These are phyloP conservation scores for Oxytropis ochrocephala DNA, from an alignment of 306 rosid species.

Conservation along the genomic window DNA sequence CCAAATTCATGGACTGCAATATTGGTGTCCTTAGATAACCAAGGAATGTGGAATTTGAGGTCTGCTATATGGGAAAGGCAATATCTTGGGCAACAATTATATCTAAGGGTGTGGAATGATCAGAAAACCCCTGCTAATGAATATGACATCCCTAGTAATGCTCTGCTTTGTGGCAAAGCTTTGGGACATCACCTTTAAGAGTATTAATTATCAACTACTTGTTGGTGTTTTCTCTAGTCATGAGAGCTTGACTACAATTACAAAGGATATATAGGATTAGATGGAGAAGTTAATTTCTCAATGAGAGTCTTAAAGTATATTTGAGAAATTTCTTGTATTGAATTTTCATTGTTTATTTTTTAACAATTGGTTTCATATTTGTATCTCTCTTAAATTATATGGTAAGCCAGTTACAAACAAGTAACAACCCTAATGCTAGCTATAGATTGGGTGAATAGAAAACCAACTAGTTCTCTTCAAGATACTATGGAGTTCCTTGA, in stretches of 20 bases:
- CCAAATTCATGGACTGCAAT: conserved; percentile 85
- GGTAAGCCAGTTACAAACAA: neutral
- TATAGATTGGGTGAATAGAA: too few species aligned
- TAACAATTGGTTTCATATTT: neutral
- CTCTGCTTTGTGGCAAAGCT: conserved; percentile 81
- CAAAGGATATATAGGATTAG: neutral
- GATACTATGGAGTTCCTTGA: too few species aligned
- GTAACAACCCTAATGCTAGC: too few species aligned
- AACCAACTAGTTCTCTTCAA: too few species aligned
- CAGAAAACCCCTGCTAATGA: conserved; percentile 65
- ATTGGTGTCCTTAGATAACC: conserved; percentile 87
- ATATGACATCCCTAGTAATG: conserved; percentile 69
- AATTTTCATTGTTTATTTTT: neutral
- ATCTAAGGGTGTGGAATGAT: conserved; percentile 74
- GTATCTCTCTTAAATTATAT: neutral
- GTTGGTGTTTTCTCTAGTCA: conserved; percentile 28
- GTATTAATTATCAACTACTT: neutral
- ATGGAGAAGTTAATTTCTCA: conserved; percentile 19
- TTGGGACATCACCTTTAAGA: conserved; percentile 43
- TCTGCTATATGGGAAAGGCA: conserved; percentile 95
- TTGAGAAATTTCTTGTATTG: conserved; percentile 18
- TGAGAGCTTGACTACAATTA: conserved; percentile 48
- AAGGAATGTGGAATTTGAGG: conserved; percentile 97
- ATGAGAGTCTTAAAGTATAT: neutral
- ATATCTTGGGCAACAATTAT: conserved; percentile 86